Base-by-base conservation (phyloP, 75 land plant genomes). In the Pinus tabuliformis region DNA sequence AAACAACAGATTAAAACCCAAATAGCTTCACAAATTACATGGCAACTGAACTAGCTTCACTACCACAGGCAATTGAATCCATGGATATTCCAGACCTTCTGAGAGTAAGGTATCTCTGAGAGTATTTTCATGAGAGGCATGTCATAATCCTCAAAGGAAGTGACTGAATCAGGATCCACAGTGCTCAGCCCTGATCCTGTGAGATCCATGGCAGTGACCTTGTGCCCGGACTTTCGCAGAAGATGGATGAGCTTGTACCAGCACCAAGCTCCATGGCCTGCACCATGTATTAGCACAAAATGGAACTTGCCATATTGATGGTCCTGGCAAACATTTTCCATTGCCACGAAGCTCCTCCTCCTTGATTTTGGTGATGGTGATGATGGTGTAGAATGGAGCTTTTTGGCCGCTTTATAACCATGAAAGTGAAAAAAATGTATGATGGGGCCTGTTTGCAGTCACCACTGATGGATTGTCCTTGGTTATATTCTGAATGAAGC, bases 221-320 rank as follows among this genome's bases (percentile, higher is more conserved):
- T 86, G 79, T 80, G 80, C 58, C 92, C 97, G 20, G 82, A 76
- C 12, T 72, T 82, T 81, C 81, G 92, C 73, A 93, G 78, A 9
- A 88, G 78, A 20, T 80, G 73, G 33, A 73, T 64, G 81, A 87
- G 37, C 75, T 89, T 89, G 86, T 86, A 93, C 92, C 94, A 93
- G 75, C 89, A 84, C 96, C 96, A 91, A 0, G 82, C 87, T 39
- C 96, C 96, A 59, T 83, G 89, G 26, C 89, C 59, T 1, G 73
- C 78, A 11, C 96, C 94, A 75, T 93, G 96, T 9, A 93, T 82
- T 37, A 92, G 75, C 72, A 90, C 93, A 59, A 92, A 92, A 73
- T 93, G 93, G 5, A 26, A 26, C 68, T 64, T 64, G 16, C 6
- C 30, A 68, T 39, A 21, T 39, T 68, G 37, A 17, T 42, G 9